These are phyloP conservation scores for Chlamydomonas schloesseri DNA, from an alignment of 139 green algal species.

Conservation along the genomic window DNA sequence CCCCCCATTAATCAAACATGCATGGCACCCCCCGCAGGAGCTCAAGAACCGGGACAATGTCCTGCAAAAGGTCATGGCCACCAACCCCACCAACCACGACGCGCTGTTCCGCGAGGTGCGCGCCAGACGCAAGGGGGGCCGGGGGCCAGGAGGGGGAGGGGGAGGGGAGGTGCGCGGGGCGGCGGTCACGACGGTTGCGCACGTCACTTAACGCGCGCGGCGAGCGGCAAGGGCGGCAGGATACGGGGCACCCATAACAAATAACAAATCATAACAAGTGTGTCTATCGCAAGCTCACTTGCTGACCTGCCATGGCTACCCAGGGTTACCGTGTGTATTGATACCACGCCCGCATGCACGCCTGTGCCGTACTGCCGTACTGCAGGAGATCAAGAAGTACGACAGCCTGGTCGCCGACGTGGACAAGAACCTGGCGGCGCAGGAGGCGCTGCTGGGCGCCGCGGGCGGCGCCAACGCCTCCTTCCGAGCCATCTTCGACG, in stretches of 20 bases:
- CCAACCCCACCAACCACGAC: constrained; percentile 43
- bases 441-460: constrained; percentile 70
- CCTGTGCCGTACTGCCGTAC: constrained; percentile 68
- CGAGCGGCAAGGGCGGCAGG: no score
- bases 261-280: no score
- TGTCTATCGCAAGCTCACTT: no score
- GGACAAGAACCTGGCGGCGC: constrained; percentile 71
- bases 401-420: constrained; percentile 75
- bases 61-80: constrained; percentile 88
- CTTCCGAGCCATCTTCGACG: constrained; percentile 63
- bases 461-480: constrained; percentile 55
- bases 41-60: constrained; percentile 92
- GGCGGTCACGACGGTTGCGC: no score
- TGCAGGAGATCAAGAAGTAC: constrained; percentile 92
- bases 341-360: no score
- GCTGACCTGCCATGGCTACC: no score
- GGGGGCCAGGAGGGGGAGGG: neutral
- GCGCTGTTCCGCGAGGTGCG: constrained; percentile 52
- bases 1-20: no score
- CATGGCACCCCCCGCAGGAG: constrained; percentile 46
- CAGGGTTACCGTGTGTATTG: no score
- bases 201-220: no score
- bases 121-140: neutral
- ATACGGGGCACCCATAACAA: no score
- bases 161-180: neutral